Evolutionary conservation across 1,284 basidiomycete species (phyloP).

Genomic region (Puccinia hordei): DNA sequence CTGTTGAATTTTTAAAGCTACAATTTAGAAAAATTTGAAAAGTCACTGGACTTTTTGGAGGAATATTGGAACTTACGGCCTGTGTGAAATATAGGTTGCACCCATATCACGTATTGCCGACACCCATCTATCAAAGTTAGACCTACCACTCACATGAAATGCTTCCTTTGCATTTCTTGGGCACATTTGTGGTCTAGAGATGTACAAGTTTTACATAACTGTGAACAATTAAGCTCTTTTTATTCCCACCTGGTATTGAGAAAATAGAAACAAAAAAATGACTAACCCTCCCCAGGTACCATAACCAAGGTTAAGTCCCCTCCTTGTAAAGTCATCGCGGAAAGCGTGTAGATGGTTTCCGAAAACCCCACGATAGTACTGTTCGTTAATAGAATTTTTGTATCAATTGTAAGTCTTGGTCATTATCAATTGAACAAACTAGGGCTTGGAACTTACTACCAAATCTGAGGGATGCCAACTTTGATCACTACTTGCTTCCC

Average conservation of each 20-base stretch:
- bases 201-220: not conserved
- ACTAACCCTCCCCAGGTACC: slow-evolving; percentile 30
- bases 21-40: not conserved
- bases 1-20: not conserved
- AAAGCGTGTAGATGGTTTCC: not conserved
- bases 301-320: not conserved
- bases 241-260: not conserved
- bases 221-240: not conserved
- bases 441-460: too few relatives aligned
- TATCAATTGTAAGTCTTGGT: not conserved
- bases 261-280: not conserved
- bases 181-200: not conserved
- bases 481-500: too few relatives aligned
- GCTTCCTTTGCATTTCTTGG: not conserved
- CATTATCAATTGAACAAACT: too few relatives aligned
- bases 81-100: slow-evolving; percentile 3
- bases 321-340: not conserved
- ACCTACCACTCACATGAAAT: not conserved
- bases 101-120: not conserved
- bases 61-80: not conserved
- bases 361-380: not conserved
- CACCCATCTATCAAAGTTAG: not conserved
- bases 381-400: not conserved
- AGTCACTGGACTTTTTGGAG: not conserved
- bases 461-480: too few relatives aligned